A percentile compares a stretch with the other conserved stretches of the same genome.
Evolutionary conservation across 2,329 filamentous ascomycete genomes (phyloP).

Genomic region (Pyrenochaeta sp.): DNA sequence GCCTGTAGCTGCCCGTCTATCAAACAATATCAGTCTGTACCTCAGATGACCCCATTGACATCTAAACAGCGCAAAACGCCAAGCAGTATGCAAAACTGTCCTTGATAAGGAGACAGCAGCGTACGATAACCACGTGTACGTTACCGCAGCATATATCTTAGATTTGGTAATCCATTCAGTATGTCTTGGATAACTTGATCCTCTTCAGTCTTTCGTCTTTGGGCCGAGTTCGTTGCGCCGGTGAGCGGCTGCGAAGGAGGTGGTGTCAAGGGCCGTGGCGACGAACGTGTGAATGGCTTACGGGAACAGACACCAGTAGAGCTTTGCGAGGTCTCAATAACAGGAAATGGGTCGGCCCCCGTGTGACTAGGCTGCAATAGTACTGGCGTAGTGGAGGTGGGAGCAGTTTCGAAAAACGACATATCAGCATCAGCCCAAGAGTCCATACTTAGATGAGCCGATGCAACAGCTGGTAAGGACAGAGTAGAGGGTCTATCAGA

Average conservation of each 20-base stretch:
- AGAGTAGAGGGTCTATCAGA: conserved; percentile 13
- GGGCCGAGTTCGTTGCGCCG: conserved; percentile 32
- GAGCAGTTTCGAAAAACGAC: conserved; percentile 42
- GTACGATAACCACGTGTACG: not conserved
- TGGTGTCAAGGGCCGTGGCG: conserved; percentile 23
- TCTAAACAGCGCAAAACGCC: conserved; percentile 2
- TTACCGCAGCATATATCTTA: conserved; percentile 43
- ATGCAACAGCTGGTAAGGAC: conserved; percentile 4
- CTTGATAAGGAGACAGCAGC: not conserved
- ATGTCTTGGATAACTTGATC: conserved; percentile 37
- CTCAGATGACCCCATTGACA: not conserved
- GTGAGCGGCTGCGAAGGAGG: conserved; percentile 33
- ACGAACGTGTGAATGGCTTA: conserved; percentile 28
- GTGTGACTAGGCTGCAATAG: conserved; percentile 9
- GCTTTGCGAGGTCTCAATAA: conserved; percentile 31
- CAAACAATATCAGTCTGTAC: not conserved
- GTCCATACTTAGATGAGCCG: conserved; percentile 13
- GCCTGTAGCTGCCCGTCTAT: no score
- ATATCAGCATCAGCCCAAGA: conserved; percentile 22
- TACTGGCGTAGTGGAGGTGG: conserved; percentile 5
- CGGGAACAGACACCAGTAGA: conserved; percentile 12
- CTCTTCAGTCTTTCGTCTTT: conserved; percentile 38
- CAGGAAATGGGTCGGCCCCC: conserved; percentile 32
- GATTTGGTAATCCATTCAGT: conserved; percentile 37
- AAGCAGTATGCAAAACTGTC: not conserved